Evolutionary conservation across 768 basidiomycete genomes (phyloP).

Genomic region (Cyathus striatus): DNA sequence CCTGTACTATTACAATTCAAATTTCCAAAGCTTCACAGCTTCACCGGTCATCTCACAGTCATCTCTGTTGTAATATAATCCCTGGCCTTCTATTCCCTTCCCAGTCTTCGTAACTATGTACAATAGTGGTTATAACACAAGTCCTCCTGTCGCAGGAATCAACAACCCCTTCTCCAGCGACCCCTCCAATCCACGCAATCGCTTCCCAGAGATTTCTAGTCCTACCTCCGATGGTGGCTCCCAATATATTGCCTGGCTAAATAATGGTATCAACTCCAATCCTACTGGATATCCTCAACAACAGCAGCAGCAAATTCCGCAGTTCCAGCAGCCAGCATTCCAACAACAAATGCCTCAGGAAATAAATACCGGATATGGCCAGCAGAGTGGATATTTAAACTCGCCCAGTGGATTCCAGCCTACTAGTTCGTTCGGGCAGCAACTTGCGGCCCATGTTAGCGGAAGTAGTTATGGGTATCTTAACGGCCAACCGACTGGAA

Average conservation of each 20-base stretch:
- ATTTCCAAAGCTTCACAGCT: no score
- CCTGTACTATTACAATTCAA: no score
- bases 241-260: conserved; percentile 37
- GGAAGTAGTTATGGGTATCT: conserved; percentile 37
- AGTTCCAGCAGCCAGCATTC: conserved; percentile 21
- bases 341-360: conserved; percentile 5
- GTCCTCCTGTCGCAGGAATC: conserved; percentile 24
- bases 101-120: conserved; percentile 27
- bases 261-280: conserved; percentile 13
- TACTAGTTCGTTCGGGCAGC: conserved; percentile 53
- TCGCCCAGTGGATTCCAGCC: conserved; percentile 33
- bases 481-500: conserved; percentile 18
- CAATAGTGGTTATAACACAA: conserved; percentile 31
- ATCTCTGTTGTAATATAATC: no score
- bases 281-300: conserved; percentile 27
- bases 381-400: conserved; percentile 2
- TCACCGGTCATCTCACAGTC: no score
- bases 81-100: no score
- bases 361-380: conserved; percentile 8
- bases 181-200: conserved; percentile 38
- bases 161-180: conserved; percentile 72
- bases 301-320: conserved; percentile 33
- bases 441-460: conserved; percentile 32
- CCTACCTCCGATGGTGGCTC: conserved; percentile 12
- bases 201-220: conserved; percentile 61